These are phyloP conservation scores for Ammopiptanthus mongolicus DNA, from an alignment of 306 rosid species.

Conservation along the genomic window DNA sequence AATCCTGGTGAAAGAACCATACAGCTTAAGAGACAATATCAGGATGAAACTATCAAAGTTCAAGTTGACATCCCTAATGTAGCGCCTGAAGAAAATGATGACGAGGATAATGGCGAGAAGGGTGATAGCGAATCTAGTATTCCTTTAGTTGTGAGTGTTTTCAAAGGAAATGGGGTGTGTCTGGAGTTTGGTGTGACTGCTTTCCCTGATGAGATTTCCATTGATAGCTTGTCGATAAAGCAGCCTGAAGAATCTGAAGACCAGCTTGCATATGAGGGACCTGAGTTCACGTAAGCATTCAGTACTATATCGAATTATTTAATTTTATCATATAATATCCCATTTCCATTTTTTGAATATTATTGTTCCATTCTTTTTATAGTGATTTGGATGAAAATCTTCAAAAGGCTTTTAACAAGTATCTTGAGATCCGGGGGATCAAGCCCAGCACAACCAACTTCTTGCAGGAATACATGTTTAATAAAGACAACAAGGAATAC, in stretches of 20 bases:
- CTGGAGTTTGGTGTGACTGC: slow-evolving; percentile 83
- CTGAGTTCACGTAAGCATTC: slow-evolving; percentile 62
- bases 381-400: slow-evolving; percentile 90
- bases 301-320: background rate
- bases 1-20: slow-evolving; percentile 72
- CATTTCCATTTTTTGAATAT: background rate
- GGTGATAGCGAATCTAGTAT: slow-evolving; percentile 40
- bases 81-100: slow-evolving; percentile 31
- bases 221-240: slow-evolving; percentile 69
- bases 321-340: background rate
- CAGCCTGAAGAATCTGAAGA: slow-evolving; percentile 49
- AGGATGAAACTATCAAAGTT: slow-evolving; percentile 63
- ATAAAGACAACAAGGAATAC: slow-evolving; percentile 66
- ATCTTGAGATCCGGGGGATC: slow-evolving; percentile 77
- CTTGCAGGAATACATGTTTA: slow-evolving; percentile 66
- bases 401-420: slow-evolving; percentile 74
- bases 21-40: slow-evolving; percentile 51
- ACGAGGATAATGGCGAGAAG: slow-evolving; percentile 27
- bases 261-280: slow-evolving; percentile 72
- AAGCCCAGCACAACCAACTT: slow-evolving; percentile 45
- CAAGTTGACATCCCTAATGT: slow-evolving; percentile 65
- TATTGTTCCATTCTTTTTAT: background rate
- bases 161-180: slow-evolving; percentile 46
- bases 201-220: slow-evolving; percentile 55
- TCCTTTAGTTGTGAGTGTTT: slow-evolving; percentile 67